Evolutionary conservation across 1,284 basidiomycete species (phyloP).

Genomic region (Rhodotorula glutinis): DNA sequence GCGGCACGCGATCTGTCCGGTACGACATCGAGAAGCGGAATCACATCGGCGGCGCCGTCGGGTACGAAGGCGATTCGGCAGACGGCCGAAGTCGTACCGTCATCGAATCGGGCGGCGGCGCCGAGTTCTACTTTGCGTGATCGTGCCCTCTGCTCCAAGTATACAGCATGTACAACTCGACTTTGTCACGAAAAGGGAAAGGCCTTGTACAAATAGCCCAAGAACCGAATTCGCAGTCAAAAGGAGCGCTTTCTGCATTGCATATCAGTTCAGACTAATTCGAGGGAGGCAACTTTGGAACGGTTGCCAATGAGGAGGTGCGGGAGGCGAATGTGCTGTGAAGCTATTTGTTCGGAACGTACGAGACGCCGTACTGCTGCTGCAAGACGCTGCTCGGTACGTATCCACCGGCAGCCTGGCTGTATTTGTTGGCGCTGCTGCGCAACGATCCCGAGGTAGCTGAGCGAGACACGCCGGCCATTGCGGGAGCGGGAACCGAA

Average conservation of each 20-base stretch:
- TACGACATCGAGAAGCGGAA: conserved; percentile 9
- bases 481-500: not conserved
- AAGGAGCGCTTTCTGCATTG: too few species aligned
- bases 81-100: not conserved
- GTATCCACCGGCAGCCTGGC: not conserved
- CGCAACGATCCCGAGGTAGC: not conserved
- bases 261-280: too few species aligned
- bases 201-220: too few species aligned
- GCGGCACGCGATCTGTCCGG: not conserved
- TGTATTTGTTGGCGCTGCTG: not conserved
- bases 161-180: too few species aligned
- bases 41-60: conserved; percentile 5
- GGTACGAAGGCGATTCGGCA: not conserved
- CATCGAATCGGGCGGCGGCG: conserved; percentile 5
- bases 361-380: conserved; percentile 5
- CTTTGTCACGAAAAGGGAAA: too few species aligned
- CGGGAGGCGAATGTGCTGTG: too few species aligned
- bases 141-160: too few species aligned
- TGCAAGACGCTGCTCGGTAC: conserved; percentile 9
- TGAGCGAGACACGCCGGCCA: not conserved
- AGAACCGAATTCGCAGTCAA: too few species aligned
- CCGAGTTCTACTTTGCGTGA: conserved; percentile 2
- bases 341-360: not conserved
- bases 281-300: too few species aligned
- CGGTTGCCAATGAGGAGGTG: too few species aligned